Conservation (phyloP, 1,139 yeast species). For the Suhomyces anneliseae region DNA sequence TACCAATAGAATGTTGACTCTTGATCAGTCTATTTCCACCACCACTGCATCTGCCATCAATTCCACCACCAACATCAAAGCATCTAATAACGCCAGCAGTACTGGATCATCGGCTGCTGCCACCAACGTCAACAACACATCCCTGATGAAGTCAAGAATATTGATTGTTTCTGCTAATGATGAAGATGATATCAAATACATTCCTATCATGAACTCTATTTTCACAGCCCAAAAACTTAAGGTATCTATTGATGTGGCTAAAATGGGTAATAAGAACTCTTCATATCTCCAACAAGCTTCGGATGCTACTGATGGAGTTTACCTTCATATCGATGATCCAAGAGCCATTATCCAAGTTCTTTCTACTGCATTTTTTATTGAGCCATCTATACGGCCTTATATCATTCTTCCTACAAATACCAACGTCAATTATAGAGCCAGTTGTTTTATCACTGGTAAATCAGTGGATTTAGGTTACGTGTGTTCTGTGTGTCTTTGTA, state of each 20-base stretch:
- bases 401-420: constrained; percentile 82
- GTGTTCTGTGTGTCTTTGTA: constrained; percentile 92
- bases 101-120: constrained; percentile 13
- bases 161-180: constrained; percentile 74
- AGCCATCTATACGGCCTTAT: constrained; percentile 74
- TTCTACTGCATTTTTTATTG: constrained; percentile 71
- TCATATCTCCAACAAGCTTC: constrained; percentile 94
- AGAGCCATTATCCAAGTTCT: constrained; percentile 71
- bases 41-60: constrained; percentile 50
- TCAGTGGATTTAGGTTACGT: constrained; percentile 93
- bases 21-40: constrained; percentile 50
- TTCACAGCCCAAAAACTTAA: constrained; percentile 95
- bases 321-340: constrained; percentile 72
- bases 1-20: constrained; percentile 64
- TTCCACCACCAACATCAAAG: constrained; percentile 35
- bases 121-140: constrained; percentile 22
- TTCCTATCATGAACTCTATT: constrained; percentile 92
- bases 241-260: constrained; percentile 87
- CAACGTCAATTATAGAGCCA: constrained; percentile 90
- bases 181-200: constrained; percentile 78
- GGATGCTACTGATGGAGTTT: constrained; percentile 92
- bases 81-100: constrained; percentile 9
- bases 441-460: constrained; percentile 86
- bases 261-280: constrained; percentile 67
- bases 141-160: constrained; percentile 65